These are phyloP conservation scores for Yamadazyma dendronema DNA, from an alignment of 1,139 yeast genomes.

Conservation along the genomic window DNA sequence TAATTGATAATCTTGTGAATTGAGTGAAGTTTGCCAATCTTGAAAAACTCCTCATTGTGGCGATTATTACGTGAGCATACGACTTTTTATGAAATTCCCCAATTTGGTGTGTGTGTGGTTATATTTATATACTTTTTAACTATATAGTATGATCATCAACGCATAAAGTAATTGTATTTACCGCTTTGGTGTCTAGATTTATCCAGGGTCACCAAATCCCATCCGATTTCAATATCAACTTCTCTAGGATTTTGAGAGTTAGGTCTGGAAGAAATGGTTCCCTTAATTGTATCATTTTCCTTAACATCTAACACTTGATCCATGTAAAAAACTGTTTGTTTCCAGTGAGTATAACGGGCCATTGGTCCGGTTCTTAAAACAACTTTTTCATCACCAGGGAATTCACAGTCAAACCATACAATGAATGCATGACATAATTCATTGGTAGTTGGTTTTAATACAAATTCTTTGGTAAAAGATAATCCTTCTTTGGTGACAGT, in stretches of 20 bases:
- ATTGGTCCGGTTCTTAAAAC: slow-evolving; percentile 80
- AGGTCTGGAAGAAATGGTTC: slow-evolving; percentile 74
- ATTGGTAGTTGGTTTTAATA: slow-evolving; percentile 68
- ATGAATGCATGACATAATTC: slow-evolving; percentile 87
- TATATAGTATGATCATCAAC: too few species aligned
- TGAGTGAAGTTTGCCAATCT: too few species aligned
- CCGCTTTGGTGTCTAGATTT: slow-evolving; percentile 55
- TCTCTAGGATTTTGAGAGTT: slow-evolving; percentile 81
- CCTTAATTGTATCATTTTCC: slow-evolving; percentile 72
- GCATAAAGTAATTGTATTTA: slow-evolving; percentile 62
- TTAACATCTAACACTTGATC: slow-evolving; percentile 77
- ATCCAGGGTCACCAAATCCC: slow-evolving; percentile 59
- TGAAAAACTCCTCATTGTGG: too few species aligned
- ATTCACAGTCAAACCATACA: slow-evolving; percentile 93
- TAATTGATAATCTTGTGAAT: background rate
- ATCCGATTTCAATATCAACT: slow-evolving; percentile 62
- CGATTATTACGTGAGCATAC: too few species aligned
- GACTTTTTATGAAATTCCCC: too few species aligned
- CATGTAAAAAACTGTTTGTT: slow-evolving; percentile 92
- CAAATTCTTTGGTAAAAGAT: slow-evolving; percentile 67
- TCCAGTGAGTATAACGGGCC: slow-evolving; percentile 89
- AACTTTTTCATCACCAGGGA: slow-evolving; percentile 63
- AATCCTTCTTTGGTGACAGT: slow-evolving; percentile 83
- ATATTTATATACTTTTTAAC: too few species aligned
- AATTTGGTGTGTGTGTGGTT: too few species aligned